Conservation (phyloP, 1,284 basidiomycete genomes). For the Malassezia caprae region DNA sequence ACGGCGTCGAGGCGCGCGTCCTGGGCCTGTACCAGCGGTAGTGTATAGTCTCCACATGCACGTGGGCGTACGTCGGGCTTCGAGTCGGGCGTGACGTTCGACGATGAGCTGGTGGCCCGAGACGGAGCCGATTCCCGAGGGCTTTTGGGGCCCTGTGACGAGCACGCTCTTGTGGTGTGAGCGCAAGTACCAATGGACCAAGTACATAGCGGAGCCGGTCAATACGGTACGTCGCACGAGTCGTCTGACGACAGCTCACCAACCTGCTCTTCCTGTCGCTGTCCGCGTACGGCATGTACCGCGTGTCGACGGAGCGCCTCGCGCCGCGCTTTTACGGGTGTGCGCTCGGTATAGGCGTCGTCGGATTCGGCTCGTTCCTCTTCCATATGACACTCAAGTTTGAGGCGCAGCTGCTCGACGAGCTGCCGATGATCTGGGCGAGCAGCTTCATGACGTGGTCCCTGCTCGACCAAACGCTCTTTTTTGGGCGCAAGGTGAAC, state of each 20-base stretch:
- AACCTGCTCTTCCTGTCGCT: constrained; percentile 51
- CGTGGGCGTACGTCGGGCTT: neutral
- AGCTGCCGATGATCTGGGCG: constrained; percentile 48
- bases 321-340: constrained; percentile 28
- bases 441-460: constrained; percentile 30
- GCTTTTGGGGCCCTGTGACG: constrained; percentile 39
- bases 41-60: neutral
- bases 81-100: neutral
- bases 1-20: constrained; percentile 43
- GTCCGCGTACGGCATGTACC: constrained; percentile 47
- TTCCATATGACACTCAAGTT: constrained; percentile 45
- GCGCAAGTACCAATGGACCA: constrained; percentile 34
- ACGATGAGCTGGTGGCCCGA: constrained; percentile 13
- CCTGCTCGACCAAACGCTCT: constrained; percentile 28
- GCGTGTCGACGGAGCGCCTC: constrained; percentile 19
- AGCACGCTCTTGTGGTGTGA: constrained; percentile 43
- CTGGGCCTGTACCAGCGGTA: constrained; percentile 29
- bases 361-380: constrained; percentile 31
- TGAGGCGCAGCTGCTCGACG: constrained; percentile 43
- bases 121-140: constrained; percentile 15
- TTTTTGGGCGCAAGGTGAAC: constrained; percentile 12
- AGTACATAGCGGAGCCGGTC: constrained; percentile 39
- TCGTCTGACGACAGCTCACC: constrained; percentile 50
- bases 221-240: constrained; percentile 46
- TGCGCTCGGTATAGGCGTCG: constrained; percentile 25